phyloP scores from a whole-genome alignment of 805 yeast species.

The Naumovozyma baii region DNA sequence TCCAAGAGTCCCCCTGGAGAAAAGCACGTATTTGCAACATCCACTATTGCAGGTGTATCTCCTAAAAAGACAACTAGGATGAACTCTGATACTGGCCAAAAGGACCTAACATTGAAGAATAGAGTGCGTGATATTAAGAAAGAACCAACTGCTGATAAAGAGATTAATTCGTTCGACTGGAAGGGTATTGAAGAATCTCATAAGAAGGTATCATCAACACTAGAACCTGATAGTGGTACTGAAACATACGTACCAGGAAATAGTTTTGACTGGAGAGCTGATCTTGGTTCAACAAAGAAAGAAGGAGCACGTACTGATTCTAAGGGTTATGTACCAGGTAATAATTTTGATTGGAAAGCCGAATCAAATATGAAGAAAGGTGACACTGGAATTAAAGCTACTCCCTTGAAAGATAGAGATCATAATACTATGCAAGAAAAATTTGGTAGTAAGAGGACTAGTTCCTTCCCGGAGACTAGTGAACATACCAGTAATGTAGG shows the following conservation, averaged over 20 bases:
- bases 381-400: neutral
- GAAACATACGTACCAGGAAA: neutral
- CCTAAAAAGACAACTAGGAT: neutral
- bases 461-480: too few relatives aligned
- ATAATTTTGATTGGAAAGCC: neutral
- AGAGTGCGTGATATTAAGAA: neutral
- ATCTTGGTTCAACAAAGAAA: neutral
- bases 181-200: too few relatives aligned
- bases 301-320: neutral
- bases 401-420: neutral
- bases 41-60: neutral
- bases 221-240: too few relatives aligned
- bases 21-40: neutral
- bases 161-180: neutral
- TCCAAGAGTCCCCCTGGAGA: too few relatives aligned
- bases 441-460: too few relatives aligned
- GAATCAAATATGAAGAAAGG: neutral
- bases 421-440: neutral
- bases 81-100: too few relatives aligned
- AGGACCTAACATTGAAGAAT: too few relatives aligned
- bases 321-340: neutral
- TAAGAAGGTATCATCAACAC: too few relatives aligned
- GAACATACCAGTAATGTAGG: too few relatives aligned
- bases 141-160: neutral
- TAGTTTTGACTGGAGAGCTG: neutral